Conservation (phyloP, 805 yeast species). For the Saccharomycopsis capsularis region DNA sequence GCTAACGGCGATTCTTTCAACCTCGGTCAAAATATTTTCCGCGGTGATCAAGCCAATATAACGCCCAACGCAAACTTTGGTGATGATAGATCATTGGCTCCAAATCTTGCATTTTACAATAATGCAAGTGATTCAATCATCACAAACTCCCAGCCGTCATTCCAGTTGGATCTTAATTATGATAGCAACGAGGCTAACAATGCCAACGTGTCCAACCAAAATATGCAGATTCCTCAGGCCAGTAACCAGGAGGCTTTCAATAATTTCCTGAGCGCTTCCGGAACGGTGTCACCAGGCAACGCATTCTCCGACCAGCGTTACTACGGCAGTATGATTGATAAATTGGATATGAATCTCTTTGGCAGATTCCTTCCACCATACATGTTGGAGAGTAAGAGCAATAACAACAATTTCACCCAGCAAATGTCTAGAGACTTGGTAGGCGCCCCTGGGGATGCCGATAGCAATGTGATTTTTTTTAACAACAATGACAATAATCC, state of each 20-base stretch:
- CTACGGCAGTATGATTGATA: conserved; percentile 69
- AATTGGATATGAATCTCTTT: conserved; percentile 75
- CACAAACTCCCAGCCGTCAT: conserved; percentile 16
- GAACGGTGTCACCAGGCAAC: background rate
- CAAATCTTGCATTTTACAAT: background rate
- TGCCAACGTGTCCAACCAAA: background rate
- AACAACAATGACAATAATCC: conserved; percentile 4
- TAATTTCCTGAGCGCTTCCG: background rate
- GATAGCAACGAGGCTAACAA: conserved; percentile 13
- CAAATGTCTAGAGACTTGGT: conserved; percentile 11
- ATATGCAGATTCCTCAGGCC: background rate
- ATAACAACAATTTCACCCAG: conserved; percentile 11
- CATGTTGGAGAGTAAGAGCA: conserved; percentile 41
- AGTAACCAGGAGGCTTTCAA: background rate
- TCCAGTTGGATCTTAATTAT: conserved; percentile 11
- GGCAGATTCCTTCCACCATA: conserved; percentile 81
- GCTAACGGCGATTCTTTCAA: background rate
- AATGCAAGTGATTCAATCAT: conserved; percentile 12
- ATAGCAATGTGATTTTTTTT: background rate
- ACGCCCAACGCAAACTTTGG: background rate
- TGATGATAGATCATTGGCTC: background rate
- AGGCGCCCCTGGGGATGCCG: conserved; percentile 1
- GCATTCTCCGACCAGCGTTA: conserved; percentile 20
- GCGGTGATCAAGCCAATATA: background rate
- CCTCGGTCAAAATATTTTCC: background rate